Base-by-base conservation (phyloP, 2,329 filamentous ascomycete genomes). In the Cyphellophora attinorum region DNA sequence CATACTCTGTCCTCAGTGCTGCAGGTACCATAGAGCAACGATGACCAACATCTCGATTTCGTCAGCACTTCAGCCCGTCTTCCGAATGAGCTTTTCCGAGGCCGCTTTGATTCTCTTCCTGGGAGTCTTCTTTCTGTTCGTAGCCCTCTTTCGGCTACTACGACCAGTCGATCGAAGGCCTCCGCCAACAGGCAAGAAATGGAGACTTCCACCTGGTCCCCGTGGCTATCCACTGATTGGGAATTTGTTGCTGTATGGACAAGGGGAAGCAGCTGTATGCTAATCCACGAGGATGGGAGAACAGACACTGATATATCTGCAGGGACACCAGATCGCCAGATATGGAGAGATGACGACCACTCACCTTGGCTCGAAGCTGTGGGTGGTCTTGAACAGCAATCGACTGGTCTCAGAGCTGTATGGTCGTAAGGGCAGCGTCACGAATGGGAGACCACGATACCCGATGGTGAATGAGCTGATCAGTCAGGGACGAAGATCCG, bases 331-430 rank as follows among this genome's bases (percentile, higher is more conserved):
- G 5, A 11, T 41, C 12, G 30, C 39, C 4, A 11, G 27, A 5
- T 55, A 52, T 42, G 53, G 53, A 10, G 54, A 56, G 33, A 56
- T 57, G 54, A 47, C 49, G 4, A 56, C 54, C 1, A 12, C 52
- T 0, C 53, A 52, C 15, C 38, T 56, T 3, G 54, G 54, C 3
- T 52, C 51, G 17, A 61, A 59, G 35, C 64, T 58, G 1, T 64
- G 58, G 58, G 49, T 67, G 12, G 47, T 65, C 11, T 53, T 67
- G 5, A 67, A 67, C 42, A 55, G 42, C 11, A 42, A 52, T 16
- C 57, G 62, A 5, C 59, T 63, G 2, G 55, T 61, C 15, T 47
- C 46, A 2, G 57, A 61, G 28, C 51, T 64, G 21, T 60, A 64
- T 19, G 54, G 52, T 27, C 59, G 59, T 34, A 48, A 54, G 5